Evolutionary conservation across 805 yeast species (phyloP).

Genomic region (Kazachstania psychrophila): DNA sequence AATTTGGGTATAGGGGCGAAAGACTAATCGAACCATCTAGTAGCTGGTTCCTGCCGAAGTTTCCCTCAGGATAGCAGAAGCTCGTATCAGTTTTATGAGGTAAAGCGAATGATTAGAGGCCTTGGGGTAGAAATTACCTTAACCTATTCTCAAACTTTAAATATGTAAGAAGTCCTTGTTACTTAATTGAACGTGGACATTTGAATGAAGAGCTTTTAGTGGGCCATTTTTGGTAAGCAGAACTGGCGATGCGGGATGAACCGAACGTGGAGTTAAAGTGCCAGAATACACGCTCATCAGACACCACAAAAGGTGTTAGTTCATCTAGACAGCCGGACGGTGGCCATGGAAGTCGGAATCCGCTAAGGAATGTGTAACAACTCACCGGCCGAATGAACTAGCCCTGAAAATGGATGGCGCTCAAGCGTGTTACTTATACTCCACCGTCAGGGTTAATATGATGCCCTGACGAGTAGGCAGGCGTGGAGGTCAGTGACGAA

Average conservation of each 20-base stretch:
- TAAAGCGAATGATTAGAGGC: slow-evolving; percentile 36
- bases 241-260: slow-evolving; percentile 40
- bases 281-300: slow-evolving; percentile 38
- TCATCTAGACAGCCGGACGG: slow-evolving; percentile 43
- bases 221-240: slow-evolving; percentile 41
- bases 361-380: slow-evolving; percentile 46
- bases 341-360: slow-evolving; percentile 45
- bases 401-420: slow-evolving; percentile 34
- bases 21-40: slow-evolving; percentile 38
- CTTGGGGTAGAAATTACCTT: slow-evolving; percentile 34
- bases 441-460: slow-evolving; percentile 33
- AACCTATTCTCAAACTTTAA: slow-evolving; percentile 37
- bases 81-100: slow-evolving; percentile 36
- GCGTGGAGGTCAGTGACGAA: slow-evolving; percentile 36
- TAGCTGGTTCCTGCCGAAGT: slow-evolving; percentile 38
- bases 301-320: slow-evolving; percentile 39
- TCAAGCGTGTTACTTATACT: slow-evolving; percentile 36
- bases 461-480: slow-evolving; percentile 36
- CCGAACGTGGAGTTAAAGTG: slow-evolving; percentile 36
- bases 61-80: slow-evolving; percentile 37
- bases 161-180: slow-evolving; percentile 36
- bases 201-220: slow-evolving; percentile 35
- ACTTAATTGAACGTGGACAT: slow-evolving; percentile 33
- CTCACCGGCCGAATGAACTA: slow-evolving; percentile 45
- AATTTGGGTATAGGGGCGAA: slow-evolving; percentile 31